Percentiles rank a stretch among this genome's conserved stretches.
Conservation (phyloP, 495 filamentous ascomycete species). For the Penicillium cosmopolitanum region DNA sequence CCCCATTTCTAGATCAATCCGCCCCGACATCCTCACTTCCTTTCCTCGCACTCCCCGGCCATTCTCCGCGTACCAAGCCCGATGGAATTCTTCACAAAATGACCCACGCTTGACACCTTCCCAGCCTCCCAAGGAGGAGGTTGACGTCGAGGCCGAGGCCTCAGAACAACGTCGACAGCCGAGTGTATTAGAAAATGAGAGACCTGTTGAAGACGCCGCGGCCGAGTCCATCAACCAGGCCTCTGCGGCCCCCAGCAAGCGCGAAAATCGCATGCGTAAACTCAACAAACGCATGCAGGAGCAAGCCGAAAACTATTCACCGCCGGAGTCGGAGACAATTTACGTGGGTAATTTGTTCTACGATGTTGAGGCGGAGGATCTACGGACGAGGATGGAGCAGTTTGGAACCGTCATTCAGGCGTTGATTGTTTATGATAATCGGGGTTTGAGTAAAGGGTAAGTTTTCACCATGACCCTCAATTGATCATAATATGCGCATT, state of each 20-base stretch:
- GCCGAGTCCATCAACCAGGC: constrained; percentile 16
- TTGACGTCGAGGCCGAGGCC: constrained; percentile 1
- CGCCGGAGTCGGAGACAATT: constrained; percentile 46
- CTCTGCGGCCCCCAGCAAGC: not conserved
- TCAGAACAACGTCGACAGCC: not conserved
- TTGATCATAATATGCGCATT: not conserved
- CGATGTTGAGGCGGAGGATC: constrained; percentile 73
- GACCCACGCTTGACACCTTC: not conserved
- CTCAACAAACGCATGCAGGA: constrained; percentile 2
- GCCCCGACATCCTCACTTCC: not conserved
- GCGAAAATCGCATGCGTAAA: not conserved
- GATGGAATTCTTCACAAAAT: constrained; percentile 26
- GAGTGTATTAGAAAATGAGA: not conserved
- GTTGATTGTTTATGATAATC: constrained; percentile 66
- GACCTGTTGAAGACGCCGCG: not conserved
- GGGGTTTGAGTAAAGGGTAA: constrained; percentile 88
- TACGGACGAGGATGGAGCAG: constrained; percentile 65
- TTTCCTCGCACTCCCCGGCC: constrained; percentile 8
- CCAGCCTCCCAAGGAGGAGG: not conserved
- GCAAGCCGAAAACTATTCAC: constrained; percentile 6
- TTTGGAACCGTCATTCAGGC: constrained; percentile 63
- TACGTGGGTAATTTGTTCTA: constrained; percentile 90
- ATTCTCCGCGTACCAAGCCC: constrained; percentile 15
- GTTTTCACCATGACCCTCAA: constrained; percentile 27
- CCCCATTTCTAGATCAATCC: constrained; percentile 13